These are phyloP conservation scores for Trichoderma aggressivum DNA, from an alignment of 2,329 filamentous ascomycete species.

Conservation along the genomic window DNA sequence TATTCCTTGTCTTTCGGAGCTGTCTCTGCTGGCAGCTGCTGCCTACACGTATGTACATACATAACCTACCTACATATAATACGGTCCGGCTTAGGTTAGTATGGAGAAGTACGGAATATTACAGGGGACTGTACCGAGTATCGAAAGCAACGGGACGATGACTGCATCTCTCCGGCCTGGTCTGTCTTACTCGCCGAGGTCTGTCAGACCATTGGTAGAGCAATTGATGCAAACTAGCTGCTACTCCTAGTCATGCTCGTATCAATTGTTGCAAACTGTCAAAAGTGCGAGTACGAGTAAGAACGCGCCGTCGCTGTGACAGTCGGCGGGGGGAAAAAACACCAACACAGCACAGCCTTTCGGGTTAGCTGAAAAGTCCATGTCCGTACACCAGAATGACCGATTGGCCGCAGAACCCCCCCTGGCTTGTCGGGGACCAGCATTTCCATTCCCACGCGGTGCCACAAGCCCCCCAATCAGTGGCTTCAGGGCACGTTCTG, in stretches of 20 bases:
- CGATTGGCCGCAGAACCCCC: slow-evolving; percentile 11
- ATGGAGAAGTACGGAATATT: neutral
- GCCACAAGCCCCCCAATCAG: neutral
- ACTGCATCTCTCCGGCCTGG: neutral
- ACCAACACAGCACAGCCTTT: neutral
- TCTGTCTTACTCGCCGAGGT: neutral
- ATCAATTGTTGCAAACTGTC: neutral
- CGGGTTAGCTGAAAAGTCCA: neutral
- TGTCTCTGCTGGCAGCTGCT: neutral
- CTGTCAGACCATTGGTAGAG: neutral
- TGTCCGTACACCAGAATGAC: neutral
- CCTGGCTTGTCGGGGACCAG: neutral
- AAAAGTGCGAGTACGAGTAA: slow-evolving; percentile 11
- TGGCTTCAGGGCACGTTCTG: neutral
- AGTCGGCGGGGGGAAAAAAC: neutral
- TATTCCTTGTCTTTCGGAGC: neutral
- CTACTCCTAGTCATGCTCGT: neutral
- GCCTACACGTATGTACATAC: neutral
- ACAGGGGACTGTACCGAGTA: neutral
- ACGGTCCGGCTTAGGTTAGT: neutral
- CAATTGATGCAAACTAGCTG: neutral
- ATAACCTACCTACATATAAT: no score
- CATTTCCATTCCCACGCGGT: neutral
- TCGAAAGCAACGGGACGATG: neutral
- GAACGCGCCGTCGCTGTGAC: neutral